Conservation (phyloP, 805 yeast genomes). For the Yarrowia porcina region DNA sequence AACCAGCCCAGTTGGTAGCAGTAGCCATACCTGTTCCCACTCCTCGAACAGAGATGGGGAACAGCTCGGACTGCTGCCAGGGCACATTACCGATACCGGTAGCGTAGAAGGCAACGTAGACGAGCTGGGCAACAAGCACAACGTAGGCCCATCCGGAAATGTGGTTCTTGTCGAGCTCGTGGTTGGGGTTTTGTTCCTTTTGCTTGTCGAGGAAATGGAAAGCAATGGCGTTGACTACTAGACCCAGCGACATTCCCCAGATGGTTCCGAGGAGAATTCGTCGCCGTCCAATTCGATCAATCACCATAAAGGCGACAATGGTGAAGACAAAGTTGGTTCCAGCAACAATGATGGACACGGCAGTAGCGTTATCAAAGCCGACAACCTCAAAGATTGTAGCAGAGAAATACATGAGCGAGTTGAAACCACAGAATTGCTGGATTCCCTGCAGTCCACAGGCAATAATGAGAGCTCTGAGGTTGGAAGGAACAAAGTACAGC, state of each 20-base stretch:
- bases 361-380: slow-evolving; percentile 87
- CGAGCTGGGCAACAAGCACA: slow-evolving; percentile 78
- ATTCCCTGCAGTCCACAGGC: slow-evolving; percentile 94
- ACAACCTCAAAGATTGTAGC: slow-evolving; percentile 88
- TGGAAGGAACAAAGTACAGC: slow-evolving; percentile 46
- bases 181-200: slow-evolving; percentile 38
- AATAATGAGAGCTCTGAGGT: slow-evolving; percentile 81
- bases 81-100: slow-evolving; percentile 96
- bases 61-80: slow-evolving; percentile 96
- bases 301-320: slow-evolving; percentile 75
- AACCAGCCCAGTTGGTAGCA: slow-evolving; percentile 94
- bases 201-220: slow-evolving; percentile 77
- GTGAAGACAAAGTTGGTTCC: slow-evolving; percentile 94
- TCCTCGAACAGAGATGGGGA: slow-evolving; percentile 91
- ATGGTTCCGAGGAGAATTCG: slow-evolving; percentile 71
- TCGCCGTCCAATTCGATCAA: slow-evolving; percentile 87
- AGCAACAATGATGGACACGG: slow-evolving; percentile 88
- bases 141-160: slow-evolving; percentile 85
- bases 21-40: slow-evolving; percentile 88
- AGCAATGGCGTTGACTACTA: slow-evolving; percentile 81
- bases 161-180: slow-evolving; percentile 43
- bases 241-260: slow-evolving; percentile 77
- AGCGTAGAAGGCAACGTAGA: slow-evolving; percentile 86
- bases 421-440: slow-evolving; percentile 96
- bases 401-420: slow-evolving; percentile 92